Evolutionary conservation across 1,284 basidiomycete genomes (phyloP), one percentile per base, ranked within the genome.

Genomic region (Lentinus polychrous): DNA sequence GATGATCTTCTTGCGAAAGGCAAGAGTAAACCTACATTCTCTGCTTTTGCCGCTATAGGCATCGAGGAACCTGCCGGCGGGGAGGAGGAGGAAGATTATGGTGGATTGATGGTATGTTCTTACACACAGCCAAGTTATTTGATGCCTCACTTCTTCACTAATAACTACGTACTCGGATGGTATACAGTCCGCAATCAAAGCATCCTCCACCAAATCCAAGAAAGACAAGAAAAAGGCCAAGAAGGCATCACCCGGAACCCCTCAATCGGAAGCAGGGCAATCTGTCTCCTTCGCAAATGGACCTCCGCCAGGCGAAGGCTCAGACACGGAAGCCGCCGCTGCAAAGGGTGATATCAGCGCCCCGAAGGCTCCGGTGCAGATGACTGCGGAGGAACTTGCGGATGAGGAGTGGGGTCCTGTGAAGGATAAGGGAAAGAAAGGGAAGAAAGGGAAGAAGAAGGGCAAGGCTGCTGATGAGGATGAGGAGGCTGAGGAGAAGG

Each of bases 71-170:
- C 15, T n/a, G 27, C 14, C 10, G 34, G 10, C 10, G 45, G 45
- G 14, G 27, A 79, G 27, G 82, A 86, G 31, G 84, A 82, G 48
- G 81, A 84, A 65, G 86, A 79, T 57, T 86, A 79, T 55, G 91
- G 89, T 40, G 89, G 89, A 22, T 70, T 94, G 36, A 92, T 94
- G 91, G 90, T 91, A 60, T 49, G 81, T 70, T 15, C 10, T 32
- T 12, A 23, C 33, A 41, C n/a, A 36, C 22, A 22, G 15, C 22
- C 46, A 45, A 47, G n/a, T n/a, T 34, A 34, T 10, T 34, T n/a
- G n/a, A 34, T 34, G n/a, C 12, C 35, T 37, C n/a, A 5, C 35
- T 6, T 37, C 18, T 6, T 37, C 35, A 14, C n/a, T 20, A 39
- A 43, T 41, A 33, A 50, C n/a, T 33, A 36, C 20, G 20, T 12